Evolutionary conservation across 768 basidiomycete species (phyloP).

Genomic region (Aureoboletus auriporus): DNA sequence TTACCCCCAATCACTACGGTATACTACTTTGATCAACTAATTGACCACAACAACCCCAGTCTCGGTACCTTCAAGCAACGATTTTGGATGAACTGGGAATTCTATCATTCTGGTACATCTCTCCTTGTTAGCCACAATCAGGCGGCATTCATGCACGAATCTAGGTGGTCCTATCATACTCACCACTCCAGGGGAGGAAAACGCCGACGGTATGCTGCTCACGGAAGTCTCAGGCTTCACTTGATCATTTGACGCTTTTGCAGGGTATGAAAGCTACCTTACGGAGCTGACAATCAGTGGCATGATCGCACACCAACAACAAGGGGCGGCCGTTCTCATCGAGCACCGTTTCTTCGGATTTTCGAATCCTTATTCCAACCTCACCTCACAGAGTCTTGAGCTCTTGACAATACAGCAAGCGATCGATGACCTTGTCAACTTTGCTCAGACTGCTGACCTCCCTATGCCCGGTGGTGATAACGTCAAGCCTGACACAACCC

Average conservation of each 20-base stretch:
- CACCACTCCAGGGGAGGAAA: constrained; percentile 59
- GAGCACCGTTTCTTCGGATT: constrained; percentile 75
- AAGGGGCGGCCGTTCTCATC: constrained; percentile 59
- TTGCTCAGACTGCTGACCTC: constrained; percentile 59
- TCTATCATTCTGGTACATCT: constrained; percentile 47
- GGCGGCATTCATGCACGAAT: not conserved
- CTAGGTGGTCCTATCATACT: constrained; percentile 26
- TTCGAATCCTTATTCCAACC: constrained; percentile 64
- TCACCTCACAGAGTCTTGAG: constrained; percentile 53
- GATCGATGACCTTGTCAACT: constrained; percentile 68
- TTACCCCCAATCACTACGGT: constrained; percentile 25
- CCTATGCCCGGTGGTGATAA: constrained; percentile 64
- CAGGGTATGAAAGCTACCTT: constrained; percentile 46
- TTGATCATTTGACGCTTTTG: not conserved
- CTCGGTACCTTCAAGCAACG: constrained; percentile 73
- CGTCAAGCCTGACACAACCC: constrained; percentile 49
- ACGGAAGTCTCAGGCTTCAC: too few species aligned
- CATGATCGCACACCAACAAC: constrained; percentile 60
- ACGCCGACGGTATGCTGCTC: constrained; percentile 38
- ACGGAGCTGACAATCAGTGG: constrained; percentile 64
- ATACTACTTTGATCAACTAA: constrained; percentile 30
- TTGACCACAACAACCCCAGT: constrained; percentile 50
- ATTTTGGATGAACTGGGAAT: constrained; percentile 68
- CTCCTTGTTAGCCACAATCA: not conserved
- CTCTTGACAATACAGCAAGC: constrained; percentile 71